Conservation (phyloP, 768 basidiomycete genomes). For the Mycena polygramma region DNA sequence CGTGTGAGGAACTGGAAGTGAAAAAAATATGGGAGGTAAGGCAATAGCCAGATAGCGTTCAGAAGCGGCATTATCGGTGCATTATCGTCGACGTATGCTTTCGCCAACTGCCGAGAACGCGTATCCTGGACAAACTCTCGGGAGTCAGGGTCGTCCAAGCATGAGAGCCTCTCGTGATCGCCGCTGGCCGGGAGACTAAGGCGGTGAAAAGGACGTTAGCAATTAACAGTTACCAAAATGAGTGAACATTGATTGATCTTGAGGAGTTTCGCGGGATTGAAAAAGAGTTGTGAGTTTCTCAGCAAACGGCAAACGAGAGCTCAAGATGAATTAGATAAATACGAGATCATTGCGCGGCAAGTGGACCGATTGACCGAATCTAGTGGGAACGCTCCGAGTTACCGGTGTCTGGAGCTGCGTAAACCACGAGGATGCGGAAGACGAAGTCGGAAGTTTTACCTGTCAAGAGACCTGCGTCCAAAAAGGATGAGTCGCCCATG, state of each 20-base stretch:
- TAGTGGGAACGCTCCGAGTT: slow-evolving; percentile 3
- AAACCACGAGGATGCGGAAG: slow-evolving; percentile 9
- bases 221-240: background rate
- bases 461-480: slow-evolving; percentile 57
- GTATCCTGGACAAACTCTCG: background rate
- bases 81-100: background rate
- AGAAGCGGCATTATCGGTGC: background rate
- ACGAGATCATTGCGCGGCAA: slow-evolving; percentile 2
- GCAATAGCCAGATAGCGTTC: background rate
- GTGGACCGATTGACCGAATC: slow-evolving; percentile 22
- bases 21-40: background rate
- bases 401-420: background rate
- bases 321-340: background rate
- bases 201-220: background rate
- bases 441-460: background rate
- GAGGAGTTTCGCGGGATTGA: slow-evolving; percentile 11
- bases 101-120: slow-evolving; percentile 3
- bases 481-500: slow-evolving; percentile 73
- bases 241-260: background rate
- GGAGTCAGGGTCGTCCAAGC: slow-evolving; percentile 12
- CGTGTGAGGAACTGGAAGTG: background rate
- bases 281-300: background rate
- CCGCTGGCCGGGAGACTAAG: background rate
- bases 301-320: background rate
- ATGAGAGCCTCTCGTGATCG: slow-evolving; percentile 1